A percentile compares a stretch with the other conserved stretches of the same genome.
Evolutionary conservation across 2,329 filamentous ascomycete genomes (phyloP).

Genomic region (Xylariomycetidae sp.): DNA sequence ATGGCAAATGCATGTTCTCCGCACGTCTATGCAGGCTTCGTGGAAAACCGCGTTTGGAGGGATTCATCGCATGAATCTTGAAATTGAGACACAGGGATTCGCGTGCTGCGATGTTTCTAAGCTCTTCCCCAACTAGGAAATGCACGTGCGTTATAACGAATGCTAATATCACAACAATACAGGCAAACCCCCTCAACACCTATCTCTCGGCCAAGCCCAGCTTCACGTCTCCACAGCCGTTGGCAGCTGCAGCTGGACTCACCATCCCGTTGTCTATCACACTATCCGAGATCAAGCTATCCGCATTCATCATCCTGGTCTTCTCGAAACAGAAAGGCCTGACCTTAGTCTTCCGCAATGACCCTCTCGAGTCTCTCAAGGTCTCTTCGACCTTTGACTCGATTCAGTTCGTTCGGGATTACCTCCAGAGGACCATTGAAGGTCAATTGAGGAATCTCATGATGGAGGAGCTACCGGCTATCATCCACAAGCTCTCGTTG

Average conservation of each 20-base stretch:
- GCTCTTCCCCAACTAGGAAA: slow-evolving; percentile 16
- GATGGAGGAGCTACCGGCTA: slow-evolving; percentile 96
- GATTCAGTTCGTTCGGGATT: slow-evolving; percentile 96
- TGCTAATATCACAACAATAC: slow-evolving; percentile 42
- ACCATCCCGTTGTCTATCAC: slow-evolving; percentile 98
- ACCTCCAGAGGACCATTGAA: slow-evolving; percentile 93
- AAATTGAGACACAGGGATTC: slow-evolving; percentile 27
- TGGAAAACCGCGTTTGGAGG: slow-evolving; percentile 17
- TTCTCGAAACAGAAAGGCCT: slow-evolving; percentile 97
- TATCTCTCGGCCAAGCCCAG: slow-evolving; percentile 85
- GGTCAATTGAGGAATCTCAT: slow-evolving; percentile 85
- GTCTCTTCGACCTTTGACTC: slow-evolving; percentile 99
- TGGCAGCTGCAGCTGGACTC: slow-evolving; percentile 84
- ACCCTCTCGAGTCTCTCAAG: slow-evolving; percentile 94
- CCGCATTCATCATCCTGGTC: slow-evolving; percentile 94
- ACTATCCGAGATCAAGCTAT: slow-evolving; percentile 88
- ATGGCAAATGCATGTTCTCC: slow-evolving; percentile 7
- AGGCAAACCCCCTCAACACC: slow-evolving; percentile 94
- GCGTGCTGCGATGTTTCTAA: slow-evolving; percentile 22
- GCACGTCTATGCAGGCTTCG: slow-evolving; percentile 7
- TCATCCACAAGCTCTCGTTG: slow-evolving; percentile 87
- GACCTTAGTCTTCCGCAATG: slow-evolving; percentile 95
- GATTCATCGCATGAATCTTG: slow-evolving; percentile 31
- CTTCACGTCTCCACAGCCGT: slow-evolving; percentile 86
- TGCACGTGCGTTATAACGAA: slow-evolving; percentile 28